A percentile compares a stretch with the other conserved stretches of the same genome.
These are phyloP conservation scores for Parathielavia hyrcaniae DNA, from an alignment of 495 filamentous ascomycete genomes.

Conservation along the genomic window DNA sequence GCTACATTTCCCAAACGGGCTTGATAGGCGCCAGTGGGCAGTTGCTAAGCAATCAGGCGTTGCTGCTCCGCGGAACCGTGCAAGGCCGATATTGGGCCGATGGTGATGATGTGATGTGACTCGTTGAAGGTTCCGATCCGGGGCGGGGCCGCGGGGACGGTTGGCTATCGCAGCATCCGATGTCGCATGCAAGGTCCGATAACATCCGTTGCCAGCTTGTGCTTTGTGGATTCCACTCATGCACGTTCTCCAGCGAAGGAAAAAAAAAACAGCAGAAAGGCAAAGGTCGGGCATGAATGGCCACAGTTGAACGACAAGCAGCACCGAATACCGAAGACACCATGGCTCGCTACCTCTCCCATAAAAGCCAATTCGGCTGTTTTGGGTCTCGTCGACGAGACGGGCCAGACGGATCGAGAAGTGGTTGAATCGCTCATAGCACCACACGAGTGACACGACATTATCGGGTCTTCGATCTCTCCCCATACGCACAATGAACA, in stretches of 20 bases:
- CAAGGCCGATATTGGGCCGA: not conserved
- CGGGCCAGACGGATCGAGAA: no score
- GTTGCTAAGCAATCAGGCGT: not conserved
- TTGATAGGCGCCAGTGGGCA: not conserved
- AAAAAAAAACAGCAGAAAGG: no score
- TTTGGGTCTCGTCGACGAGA: no score
- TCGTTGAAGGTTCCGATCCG: not conserved
- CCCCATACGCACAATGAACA: not conserved
- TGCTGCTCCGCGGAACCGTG: not conserved
- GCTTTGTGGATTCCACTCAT: no score
- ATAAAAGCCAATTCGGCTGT: no score
- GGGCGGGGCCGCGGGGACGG: no score
- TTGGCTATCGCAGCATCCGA: no score
- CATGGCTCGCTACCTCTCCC: no score
- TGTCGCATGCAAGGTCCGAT: not conserved
- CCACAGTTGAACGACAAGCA: not conserved
- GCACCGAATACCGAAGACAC: not conserved
- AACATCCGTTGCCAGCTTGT: not conserved
- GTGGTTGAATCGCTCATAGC: no score
- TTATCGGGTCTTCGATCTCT: not conserved
- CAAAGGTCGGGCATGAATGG: no score
- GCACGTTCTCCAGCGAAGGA: no score
- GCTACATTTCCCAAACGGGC: not conserved
- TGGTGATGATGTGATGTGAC: not conserved
- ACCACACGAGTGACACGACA: no score